Conservation (phyloP, 2,329 filamentous ascomycete species). For the Fusarium sp. region DNA sequence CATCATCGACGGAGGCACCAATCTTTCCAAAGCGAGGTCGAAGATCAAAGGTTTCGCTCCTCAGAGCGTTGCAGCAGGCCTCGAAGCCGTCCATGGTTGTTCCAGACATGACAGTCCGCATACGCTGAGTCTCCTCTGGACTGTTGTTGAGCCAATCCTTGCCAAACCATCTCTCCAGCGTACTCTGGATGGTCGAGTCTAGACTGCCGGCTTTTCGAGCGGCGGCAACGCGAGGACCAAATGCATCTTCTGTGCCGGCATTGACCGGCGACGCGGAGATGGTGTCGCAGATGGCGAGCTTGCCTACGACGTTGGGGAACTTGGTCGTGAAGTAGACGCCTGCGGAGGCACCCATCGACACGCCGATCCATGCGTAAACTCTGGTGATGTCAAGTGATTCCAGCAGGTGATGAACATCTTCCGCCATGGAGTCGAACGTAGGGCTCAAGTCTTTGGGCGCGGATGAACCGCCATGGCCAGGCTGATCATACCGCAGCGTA, state of each 20-base stretch:
- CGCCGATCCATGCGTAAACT: constrained; percentile 54
- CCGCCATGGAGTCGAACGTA: constrained; percentile 52
- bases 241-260: constrained; percentile 49
- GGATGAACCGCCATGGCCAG: constrained; percentile 54
- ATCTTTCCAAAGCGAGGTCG: constrained; percentile 48
- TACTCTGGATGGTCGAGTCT: constrained; percentile 45
- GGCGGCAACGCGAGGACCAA: constrained; percentile 48
- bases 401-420: constrained; percentile 51
- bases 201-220: constrained; percentile 48
- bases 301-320: constrained; percentile 51
- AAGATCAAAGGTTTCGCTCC: constrained; percentile 51
- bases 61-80: constrained; percentile 52
- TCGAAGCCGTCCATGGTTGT: constrained; percentile 54
- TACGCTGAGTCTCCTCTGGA: constrained; percentile 48
- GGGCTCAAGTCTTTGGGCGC: constrained; percentile 48
- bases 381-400: constrained; percentile 44
- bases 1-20: constrained; percentile 48
- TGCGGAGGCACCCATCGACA: constrained; percentile 56
- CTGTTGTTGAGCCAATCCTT: constrained; percentile 49
- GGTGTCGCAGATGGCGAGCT: constrained; percentile 53
- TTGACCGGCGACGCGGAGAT: constrained; percentile 52
- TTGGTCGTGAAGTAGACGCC: constrained; percentile 52
- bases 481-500: constrained; percentile 55
- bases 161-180: constrained; percentile 55
- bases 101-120: constrained; percentile 49